Conservation (phyloP, 2,329 filamentous ascomycete genomes). For the Myriosclerotinia duriaeana region DNA sequence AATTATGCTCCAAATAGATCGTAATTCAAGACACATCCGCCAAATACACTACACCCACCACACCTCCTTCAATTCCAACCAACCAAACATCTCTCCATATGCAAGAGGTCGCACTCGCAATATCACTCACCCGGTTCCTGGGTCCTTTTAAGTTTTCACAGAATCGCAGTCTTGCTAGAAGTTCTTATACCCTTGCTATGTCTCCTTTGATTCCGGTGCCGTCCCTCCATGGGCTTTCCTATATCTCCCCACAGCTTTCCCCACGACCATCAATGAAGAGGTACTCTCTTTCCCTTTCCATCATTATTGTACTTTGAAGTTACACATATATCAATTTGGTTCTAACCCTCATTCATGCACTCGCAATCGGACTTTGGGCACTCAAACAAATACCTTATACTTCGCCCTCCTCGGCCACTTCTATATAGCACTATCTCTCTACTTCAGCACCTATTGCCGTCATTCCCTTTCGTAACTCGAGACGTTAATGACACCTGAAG, state of each 20-base stretch:
- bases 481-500: constrained; percentile 17
- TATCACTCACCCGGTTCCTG: constrained; percentile 24
- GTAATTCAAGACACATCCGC: constrained; percentile 19
- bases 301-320: constrained; percentile 16
- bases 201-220: constrained; percentile 6
- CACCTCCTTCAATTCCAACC: constrained; percentile 4
- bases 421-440: neutral
- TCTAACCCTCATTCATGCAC: constrained; percentile 22
- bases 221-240: constrained; percentile 21
- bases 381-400: constrained; percentile 19
- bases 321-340: constrained; percentile 13
- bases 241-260: constrained; percentile 22
- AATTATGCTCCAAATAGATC: constrained; percentile 3
- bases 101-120: constrained; percentile 14
- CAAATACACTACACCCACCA: neutral
- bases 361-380: constrained; percentile 16
- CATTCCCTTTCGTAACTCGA: constrained; percentile 2
- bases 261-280: constrained; percentile 17
- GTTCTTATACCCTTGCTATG: constrained; percentile 10
- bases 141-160: constrained; percentile 6
- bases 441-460: constrained; percentile 8
- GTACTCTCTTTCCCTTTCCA: constrained; percentile 10
- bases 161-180: constrained; percentile 4
- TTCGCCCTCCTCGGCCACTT: constrained; percentile 18
- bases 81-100: constrained; percentile 14